Evolutionary conservation across 495 filamentous ascomycete species (phyloP), one percentile per base, ranked within the genome.

Genomic region (Aspergillus bertholletiae): DNA sequence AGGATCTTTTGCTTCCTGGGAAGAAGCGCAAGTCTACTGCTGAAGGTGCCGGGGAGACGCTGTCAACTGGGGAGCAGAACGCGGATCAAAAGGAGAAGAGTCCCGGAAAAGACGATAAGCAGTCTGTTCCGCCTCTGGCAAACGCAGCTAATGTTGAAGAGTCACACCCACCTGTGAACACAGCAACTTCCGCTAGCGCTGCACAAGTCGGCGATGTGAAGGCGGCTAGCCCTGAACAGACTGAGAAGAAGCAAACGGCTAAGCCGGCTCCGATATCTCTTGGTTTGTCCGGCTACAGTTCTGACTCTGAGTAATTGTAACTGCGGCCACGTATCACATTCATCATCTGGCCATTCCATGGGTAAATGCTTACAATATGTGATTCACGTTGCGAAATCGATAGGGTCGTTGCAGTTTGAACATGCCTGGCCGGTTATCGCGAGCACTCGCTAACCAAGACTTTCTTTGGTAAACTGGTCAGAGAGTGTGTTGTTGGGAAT

Each of bases 21-120:
- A 88, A 88, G 71, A 68, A 84, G 28, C 74, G 78, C 63, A 83
- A 78, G 64, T 70, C 70, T 27, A 63, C 67, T 12, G 57, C 64
- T 23, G 56, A 62, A 18, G 51, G 27, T 5, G 21, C 54, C n/a
- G 46, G 50, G 22, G 39, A 53, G 46, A 46, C 28, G 8, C 45
- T 58, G 20, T 53, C 48, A 30, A 48, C 55, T 56, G 32, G 9
- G 39, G 56, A 65, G 28, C 45, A 53, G 26, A 63, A 59, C 5
- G 8, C 58, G 17, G 53, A 44, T 22, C 59, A 54, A 27, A 35
- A 45, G 7, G 13, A 26, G n/a, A 44, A 51, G 15, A 48, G 54
- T 17, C 22, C 60, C 24, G 41, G 48, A 11, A 49, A 51, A 8
- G 53, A 35, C 17, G 30, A 8, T 23, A 24, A 21, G 30, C 11